Percentiles rank a stretch among this genome's conserved stretches.
Evolutionary conservation across 768 basidiomycete species (phyloP).

Genomic region (Lepiota brunneoincarnata): DNA sequence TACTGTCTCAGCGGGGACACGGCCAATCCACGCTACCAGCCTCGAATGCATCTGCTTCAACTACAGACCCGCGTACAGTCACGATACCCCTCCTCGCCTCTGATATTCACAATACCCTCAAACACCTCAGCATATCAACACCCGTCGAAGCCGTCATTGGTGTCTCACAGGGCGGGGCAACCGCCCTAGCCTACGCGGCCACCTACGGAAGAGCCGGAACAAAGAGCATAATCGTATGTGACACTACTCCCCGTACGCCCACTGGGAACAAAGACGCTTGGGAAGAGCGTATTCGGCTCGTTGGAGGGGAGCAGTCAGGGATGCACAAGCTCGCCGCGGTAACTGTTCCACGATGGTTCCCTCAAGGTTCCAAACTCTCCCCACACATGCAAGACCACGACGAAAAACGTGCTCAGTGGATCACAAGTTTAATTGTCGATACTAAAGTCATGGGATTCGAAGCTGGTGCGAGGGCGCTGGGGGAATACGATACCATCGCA

Average conservation of each 20-base stretch:
- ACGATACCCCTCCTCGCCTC: conserved; percentile 45
- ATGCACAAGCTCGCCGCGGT: conserved; percentile 38
- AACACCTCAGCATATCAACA: conserved; percentile 16
- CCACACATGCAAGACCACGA: neutral
- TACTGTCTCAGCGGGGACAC: conserved; percentile 53
- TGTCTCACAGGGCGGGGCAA: conserved; percentile 53
- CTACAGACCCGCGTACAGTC: conserved; percentile 15
- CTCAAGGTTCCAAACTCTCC: conserved; percentile 26
- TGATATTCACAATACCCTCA: conserved; percentile 40
- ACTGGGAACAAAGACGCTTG: conserved; percentile 47
- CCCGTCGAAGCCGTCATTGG: conserved; percentile 47
- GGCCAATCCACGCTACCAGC: conserved; percentile 38
- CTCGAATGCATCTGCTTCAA: neutral
- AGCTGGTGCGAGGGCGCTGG: conserved; percentile 43
- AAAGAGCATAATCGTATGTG: conserved; percentile 44
- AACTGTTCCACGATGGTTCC: conserved; percentile 51
- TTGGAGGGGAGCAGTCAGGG: conserved; percentile 30
- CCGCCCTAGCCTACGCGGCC: conserved; percentile 43
- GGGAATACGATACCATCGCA: conserved; percentile 36
- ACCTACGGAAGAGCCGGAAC: conserved; percentile 30
- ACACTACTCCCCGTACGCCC: conserved; percentile 42
- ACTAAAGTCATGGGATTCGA: conserved; percentile 44
- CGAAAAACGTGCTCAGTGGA: conserved; percentile 22
- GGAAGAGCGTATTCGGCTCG: conserved; percentile 42
- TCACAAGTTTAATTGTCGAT: conserved; percentile 33